These are phyloP conservation scores for Berberis vulgaris DNA, from an alignment of 164 flowering plant genomes.

Conservation along the genomic window DNA sequence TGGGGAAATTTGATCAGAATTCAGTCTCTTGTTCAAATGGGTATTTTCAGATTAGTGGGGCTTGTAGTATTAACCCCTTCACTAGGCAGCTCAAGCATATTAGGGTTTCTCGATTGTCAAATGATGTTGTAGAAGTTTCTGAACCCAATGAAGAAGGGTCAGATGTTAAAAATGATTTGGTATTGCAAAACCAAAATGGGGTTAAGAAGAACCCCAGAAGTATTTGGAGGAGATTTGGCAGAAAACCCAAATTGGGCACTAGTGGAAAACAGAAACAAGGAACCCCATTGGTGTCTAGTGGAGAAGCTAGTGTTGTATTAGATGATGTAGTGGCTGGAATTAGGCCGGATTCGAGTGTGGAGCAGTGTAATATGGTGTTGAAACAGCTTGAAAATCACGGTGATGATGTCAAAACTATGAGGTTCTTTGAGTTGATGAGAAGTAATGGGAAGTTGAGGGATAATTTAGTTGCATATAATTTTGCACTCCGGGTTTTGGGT, in stretches of 20 bases:
- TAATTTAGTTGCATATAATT: constrained; percentile 50
- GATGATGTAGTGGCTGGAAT: constrained; percentile 27
- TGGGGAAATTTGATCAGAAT: background rate
- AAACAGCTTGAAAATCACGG: constrained; percentile 37
- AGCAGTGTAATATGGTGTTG: constrained; percentile 44
- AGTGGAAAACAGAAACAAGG: constrained; percentile 8
- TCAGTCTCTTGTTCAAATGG: constrained; percentile 8
- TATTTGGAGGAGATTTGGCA: constrained; percentile 21
- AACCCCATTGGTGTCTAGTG: constrained; percentile 1
- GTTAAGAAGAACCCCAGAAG: constrained; percentile 13
- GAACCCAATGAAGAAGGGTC: constrained; percentile 1
- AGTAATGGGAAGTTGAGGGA: constrained; percentile 50
- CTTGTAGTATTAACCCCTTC: constrained; percentile 14
- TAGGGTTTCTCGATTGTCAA: constrained; percentile 18
- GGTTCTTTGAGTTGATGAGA: constrained; percentile 75
- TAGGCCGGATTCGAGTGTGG: constrained; percentile 33
- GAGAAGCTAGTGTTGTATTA: constrained; percentile 17
- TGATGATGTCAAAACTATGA: constrained; percentile 35
- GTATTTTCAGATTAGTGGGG: constrained; percentile 16
- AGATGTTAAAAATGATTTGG: background rate
- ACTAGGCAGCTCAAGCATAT: constrained; percentile 16
- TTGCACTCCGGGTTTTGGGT: constrained; percentile 50
- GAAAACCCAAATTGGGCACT: constrained; percentile 8
- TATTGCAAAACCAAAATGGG: constrained; percentile 2
- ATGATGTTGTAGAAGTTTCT: constrained; percentile 5